A percentile compares a stretch with the other conserved stretches of the same genome.
phyloP scores from a whole-genome alignment of 2,329 filamentous ascomycete genomes.

The Hortaea werneckii region DNA sequence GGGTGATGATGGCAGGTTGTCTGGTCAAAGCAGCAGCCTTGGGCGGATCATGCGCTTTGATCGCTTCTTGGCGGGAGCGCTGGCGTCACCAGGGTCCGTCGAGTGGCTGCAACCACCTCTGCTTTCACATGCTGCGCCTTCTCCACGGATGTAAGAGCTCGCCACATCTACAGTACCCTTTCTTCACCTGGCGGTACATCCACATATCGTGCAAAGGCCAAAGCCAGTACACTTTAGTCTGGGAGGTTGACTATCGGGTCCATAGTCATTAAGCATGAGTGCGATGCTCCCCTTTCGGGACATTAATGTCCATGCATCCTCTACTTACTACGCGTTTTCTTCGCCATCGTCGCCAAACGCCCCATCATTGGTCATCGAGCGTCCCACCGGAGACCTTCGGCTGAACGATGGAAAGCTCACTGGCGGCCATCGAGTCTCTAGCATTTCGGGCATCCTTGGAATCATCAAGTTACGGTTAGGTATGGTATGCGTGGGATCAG shows the following conservation, averaged over 20 bases:
- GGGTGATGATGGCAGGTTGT: background rate
- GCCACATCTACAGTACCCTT: no score
- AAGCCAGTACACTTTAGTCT: no score
- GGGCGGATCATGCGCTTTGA: background rate
- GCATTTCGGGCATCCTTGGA: conserved; percentile 88
- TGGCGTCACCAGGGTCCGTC: background rate
- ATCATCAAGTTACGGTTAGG: conserved; percentile 88
- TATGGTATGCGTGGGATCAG: conserved; percentile 39
- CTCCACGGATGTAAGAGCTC: background rate
- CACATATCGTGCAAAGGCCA: no score
- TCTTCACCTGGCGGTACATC: no score
- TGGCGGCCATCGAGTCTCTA: conserved; percentile 75
- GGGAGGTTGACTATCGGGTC: no score
- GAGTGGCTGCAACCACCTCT: background rate
- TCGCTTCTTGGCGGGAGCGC: background rate
- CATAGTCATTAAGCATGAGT: conserved; percentile 35
- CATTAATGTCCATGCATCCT: conserved; percentile 89
- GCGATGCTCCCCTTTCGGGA: conserved; percentile 70
- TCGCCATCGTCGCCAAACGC: conserved; percentile 89
- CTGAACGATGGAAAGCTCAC: conserved; percentile 70
- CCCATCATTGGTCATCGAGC: conserved; percentile 77
- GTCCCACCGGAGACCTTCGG: conserved; percentile 82
- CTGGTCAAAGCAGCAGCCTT: background rate
- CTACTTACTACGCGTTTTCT: conserved; percentile 90
- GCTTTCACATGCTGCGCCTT: background rate